phyloP scores from a whole-genome alignment of 371 early-diverging fungal species.

The Umbelopsis sp. region DNA sequence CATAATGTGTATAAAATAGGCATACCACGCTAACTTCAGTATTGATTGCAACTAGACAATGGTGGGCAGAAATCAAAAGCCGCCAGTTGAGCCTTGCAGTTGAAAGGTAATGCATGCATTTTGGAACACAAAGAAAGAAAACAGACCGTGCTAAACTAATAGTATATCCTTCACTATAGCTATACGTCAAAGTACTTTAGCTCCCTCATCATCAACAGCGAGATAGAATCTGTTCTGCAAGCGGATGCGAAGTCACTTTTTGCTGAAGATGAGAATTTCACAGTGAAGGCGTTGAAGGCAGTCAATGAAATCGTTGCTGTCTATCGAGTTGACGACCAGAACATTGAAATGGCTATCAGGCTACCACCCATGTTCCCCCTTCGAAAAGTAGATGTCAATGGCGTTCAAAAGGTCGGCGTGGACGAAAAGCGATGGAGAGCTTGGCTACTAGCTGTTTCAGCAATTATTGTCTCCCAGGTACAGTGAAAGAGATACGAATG shows the following conservation, averaged over 20 bases:
- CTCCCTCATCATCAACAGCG: constrained; percentile 66
- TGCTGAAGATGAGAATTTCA: constrained; percentile 56
- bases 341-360: constrained; percentile 82
- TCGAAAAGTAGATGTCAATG: constrained; percentile 79
- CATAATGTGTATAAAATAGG: background rate
- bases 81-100: constrained; percentile 76
- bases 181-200: constrained; percentile 77
- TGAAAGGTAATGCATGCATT: constrained; percentile 52
- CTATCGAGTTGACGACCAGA: constrained; percentile 86
- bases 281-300: constrained; percentile 69
- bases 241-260: constrained; percentile 51
- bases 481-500: background rate
- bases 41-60: constrained; percentile 35
- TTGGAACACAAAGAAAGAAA: constrained; percentile 7
- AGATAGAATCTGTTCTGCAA: constrained; percentile 58
- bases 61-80: constrained; percentile 86
- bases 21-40: background rate
- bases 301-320: constrained; percentile 76
- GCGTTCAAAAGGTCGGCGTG: constrained; percentile 82
- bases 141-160: background rate
- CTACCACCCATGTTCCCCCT: constrained; percentile 85
- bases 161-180: constrained; percentile 30
- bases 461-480: constrained; percentile 73
- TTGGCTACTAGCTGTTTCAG: constrained; percentile 83
- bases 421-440: constrained; percentile 86